Conservation (phyloP, 176 grass and related monocot species). For the Avena insularis region DNA sequence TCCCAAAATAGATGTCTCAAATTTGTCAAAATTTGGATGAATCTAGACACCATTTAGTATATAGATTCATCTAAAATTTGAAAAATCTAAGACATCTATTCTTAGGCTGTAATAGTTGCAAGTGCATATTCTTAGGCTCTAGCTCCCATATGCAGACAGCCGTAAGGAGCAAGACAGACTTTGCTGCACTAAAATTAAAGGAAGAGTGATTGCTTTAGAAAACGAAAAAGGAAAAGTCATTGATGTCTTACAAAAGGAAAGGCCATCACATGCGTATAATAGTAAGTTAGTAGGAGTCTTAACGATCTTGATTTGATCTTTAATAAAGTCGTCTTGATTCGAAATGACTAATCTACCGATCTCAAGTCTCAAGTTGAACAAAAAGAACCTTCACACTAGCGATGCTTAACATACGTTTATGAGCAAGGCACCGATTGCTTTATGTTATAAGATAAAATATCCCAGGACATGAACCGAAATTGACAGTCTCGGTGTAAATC, state of each 20-base stretch:
- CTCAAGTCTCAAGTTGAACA: not conserved
- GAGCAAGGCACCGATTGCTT: not conserved
- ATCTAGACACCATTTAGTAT: too few relatives aligned
- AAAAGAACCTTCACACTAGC: conserved; percentile 5
- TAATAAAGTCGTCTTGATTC: conserved; percentile 42
- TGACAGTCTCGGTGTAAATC: not conserved
- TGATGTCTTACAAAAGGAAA: not conserved
- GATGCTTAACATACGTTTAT: not conserved
- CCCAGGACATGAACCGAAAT: not conserved
- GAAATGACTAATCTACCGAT: conserved; percentile 15
- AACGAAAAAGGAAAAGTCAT: not conserved
- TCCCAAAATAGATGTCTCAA: too few relatives aligned
- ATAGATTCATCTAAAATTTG: too few relatives aligned
- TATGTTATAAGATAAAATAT: not conserved
- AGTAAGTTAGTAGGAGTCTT: conserved; percentile 14
- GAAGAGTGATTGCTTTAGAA: conserved; percentile 38
- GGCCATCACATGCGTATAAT: conserved; percentile 27
- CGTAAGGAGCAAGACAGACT: conserved; percentile 2
- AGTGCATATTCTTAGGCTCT: not conserved
- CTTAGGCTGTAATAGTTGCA: not conserved
- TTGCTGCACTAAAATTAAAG: conserved; percentile 19
- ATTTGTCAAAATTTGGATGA: too few relatives aligned
- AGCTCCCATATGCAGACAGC: not conserved
- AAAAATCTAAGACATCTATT: too few relatives aligned
- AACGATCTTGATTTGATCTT: conserved; percentile 32